phyloP scores from a whole-genome alignment of 1,284 basidiomycete species.

The Fistulinella staudtii region DNA sequence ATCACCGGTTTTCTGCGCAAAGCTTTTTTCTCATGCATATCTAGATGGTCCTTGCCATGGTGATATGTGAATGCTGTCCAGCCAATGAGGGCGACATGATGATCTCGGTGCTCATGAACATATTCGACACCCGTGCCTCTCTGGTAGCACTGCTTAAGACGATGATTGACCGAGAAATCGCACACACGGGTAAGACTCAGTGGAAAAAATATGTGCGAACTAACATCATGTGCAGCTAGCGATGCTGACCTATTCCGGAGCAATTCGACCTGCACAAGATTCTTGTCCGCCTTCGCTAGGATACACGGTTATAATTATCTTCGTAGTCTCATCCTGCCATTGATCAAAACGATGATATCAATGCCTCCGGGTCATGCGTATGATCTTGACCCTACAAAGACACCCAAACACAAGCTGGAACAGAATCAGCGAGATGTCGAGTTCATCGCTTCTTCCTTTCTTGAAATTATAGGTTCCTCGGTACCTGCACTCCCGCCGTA shows the following conservation, averaged over 20 bases:
- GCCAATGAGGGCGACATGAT: conserved; percentile 76
- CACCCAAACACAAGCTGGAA: conserved; percentile 55
- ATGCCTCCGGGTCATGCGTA: conserved; percentile 74
- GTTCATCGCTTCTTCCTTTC: conserved; percentile 71
- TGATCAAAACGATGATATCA: conserved; percentile 70
- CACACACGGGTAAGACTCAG: conserved; percentile 55
- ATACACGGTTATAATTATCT: conserved; percentile 89
- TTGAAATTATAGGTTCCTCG: conserved; percentile 73
- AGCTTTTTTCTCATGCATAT: conserved; percentile 11
- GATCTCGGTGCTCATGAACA: conserved; percentile 81
- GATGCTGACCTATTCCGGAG: conserved; percentile 81
- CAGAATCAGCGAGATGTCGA: conserved; percentile 74
- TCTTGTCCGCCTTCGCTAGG: conserved; percentile 81
- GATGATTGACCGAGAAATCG: conserved; percentile 83
- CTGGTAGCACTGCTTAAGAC: conserved; percentile 75
- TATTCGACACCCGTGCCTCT: conserved; percentile 77
- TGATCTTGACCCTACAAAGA: conserved; percentile 74
- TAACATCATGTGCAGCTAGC: conserved; percentile 49
- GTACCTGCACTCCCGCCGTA: conserved; percentile 72
- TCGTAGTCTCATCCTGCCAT: conserved; percentile 69
- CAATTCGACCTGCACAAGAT: conserved; percentile 81
- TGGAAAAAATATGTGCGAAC: conserved; percentile 1
- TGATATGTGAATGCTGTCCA: conserved; percentile 84
- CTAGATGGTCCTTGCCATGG: conserved; percentile 74
- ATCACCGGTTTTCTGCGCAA: not conserved